Conservation (phyloP, 768 basidiomycete genomes). For the Rhodotorula graminis region DNA sequence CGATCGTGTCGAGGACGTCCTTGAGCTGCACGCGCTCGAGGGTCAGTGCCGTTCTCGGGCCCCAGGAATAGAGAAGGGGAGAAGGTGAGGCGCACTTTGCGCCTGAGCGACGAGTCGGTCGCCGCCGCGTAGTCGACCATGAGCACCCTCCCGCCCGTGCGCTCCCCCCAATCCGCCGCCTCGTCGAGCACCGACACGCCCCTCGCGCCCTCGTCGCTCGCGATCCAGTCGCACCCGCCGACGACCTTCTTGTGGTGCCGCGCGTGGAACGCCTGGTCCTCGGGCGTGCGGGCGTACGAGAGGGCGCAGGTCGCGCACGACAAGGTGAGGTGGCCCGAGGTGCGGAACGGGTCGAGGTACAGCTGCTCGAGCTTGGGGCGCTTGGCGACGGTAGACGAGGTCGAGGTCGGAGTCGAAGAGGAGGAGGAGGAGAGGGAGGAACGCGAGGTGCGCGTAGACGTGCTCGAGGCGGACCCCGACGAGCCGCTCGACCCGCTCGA, state of each 20-base stretch:
- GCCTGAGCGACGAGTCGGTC: neutral
- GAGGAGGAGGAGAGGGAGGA: neutral
- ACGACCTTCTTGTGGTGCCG: conserved; percentile 34
- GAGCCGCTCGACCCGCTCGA: neutral
- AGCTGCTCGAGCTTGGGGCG: conserved; percentile 29
- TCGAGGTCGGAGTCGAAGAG: neutral
- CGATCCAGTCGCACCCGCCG: conserved; percentile 26
- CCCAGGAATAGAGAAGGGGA: too few species aligned
- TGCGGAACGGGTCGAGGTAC: conserved; percentile 36
- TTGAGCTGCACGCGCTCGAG: conserved; percentile 11
- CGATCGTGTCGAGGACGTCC: conserved; percentile 37
- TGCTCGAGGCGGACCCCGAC: neutral
- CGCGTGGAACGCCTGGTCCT: conserved; percentile 32
- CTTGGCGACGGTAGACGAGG: neutral
- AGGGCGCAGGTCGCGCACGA: conserved; percentile 28
- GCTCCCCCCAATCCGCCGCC: conserved; percentile 22
- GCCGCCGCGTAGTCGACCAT: conserved; percentile 25
- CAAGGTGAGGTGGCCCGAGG: conserved; percentile 16
- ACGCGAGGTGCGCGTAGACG: neutral
- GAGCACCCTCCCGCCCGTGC: conserved; percentile 10
- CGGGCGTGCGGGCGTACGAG: conserved; percentile 29
- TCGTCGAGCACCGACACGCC: conserved; percentile 27
- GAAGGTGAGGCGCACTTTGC: conserved; percentile 7
- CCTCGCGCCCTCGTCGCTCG: neutral
- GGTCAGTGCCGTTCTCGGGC: neutral